phyloP scores from a whole-genome alignment of 2,329 filamentous ascomycete genomes.

The Teratosphaeria pseudoeucalypti region DNA sequence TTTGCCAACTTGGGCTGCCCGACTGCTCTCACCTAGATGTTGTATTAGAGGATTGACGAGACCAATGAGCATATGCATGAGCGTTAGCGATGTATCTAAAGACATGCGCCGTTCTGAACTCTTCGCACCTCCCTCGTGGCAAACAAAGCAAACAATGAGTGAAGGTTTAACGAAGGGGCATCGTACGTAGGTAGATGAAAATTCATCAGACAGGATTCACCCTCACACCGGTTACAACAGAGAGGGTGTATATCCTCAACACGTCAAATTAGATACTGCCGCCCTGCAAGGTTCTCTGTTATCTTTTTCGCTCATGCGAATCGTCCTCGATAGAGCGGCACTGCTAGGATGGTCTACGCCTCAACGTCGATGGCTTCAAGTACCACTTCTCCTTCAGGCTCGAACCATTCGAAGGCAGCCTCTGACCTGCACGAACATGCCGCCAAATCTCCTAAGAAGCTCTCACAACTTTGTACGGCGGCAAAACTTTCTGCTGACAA shows the following conservation, averaged over 20 bases:
- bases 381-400: too few species aligned
- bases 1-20: conserved; percentile 30
- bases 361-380: too few species aligned
- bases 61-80: too few species aligned
- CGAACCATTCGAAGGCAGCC: background rate
- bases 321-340: too few species aligned
- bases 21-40: conserved; percentile 11
- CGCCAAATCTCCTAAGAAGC: background rate
- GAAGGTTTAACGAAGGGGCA: background rate
- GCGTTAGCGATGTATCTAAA: too few species aligned
- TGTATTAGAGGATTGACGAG: background rate
- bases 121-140: too few species aligned
- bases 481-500: background rate
- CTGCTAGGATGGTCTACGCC: too few species aligned
- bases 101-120: too few species aligned
- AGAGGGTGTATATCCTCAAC: background rate
- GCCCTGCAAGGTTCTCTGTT: too few species aligned
- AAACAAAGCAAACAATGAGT: background rate
- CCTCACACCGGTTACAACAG: background rate
- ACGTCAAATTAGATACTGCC: too few species aligned
- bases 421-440: background rate
- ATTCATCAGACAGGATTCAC: background rate
- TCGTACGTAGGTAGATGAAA: background rate
- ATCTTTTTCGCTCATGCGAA: too few species aligned
- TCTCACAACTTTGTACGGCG: background rate